Conservation (phyloP, 495 filamentous ascomycete species). For the Penicillium diatomitis region DNA sequence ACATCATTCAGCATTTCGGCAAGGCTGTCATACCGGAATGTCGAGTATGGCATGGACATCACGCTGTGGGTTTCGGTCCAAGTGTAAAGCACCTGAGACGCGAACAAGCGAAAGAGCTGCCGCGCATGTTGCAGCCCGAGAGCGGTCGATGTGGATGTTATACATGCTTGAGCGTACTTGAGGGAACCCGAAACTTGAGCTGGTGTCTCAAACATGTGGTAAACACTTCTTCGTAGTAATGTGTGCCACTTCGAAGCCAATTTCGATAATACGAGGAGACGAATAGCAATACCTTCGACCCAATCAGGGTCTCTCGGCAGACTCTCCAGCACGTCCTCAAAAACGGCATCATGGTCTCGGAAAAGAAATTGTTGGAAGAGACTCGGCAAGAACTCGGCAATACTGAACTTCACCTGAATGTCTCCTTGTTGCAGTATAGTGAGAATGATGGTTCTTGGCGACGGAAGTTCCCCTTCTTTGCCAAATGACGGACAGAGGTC, state of each 20-base stretch:
- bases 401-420: conserved; percentile 65
- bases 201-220: conserved; percentile 85
- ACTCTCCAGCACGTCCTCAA: conserved; percentile 63
- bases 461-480: conserved; percentile 44
- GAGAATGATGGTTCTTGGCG: conserved; percentile 67
- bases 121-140: conserved; percentile 54
- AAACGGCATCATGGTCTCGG: conserved; percentile 69
- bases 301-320: conserved; percentile 63
- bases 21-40: conserved; percentile 69
- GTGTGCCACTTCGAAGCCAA: conserved; percentile 76
- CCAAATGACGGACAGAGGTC: conserved; percentile 55
- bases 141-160: conserved; percentile 52
- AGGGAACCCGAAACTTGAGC: conserved; percentile 54
- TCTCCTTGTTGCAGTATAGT: conserved; percentile 55
- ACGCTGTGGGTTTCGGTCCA: conserved; percentile 66
- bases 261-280: conserved; percentile 63
- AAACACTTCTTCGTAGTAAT: conserved; percentile 71
- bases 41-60: conserved; percentile 62
- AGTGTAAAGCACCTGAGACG: conserved; percentile 85
- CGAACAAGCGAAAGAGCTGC: conserved; percentile 77
- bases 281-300: conserved; percentile 76
- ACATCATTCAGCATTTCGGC: conserved; percentile 60
- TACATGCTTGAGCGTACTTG: conserved; percentile 60
- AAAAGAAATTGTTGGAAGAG: conserved; percentile 74
- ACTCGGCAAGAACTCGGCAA: conserved; percentile 56